Conservation (phyloP, 495 filamentous ascomycete species). For the Recurvomyces mirabilis region DNA sequence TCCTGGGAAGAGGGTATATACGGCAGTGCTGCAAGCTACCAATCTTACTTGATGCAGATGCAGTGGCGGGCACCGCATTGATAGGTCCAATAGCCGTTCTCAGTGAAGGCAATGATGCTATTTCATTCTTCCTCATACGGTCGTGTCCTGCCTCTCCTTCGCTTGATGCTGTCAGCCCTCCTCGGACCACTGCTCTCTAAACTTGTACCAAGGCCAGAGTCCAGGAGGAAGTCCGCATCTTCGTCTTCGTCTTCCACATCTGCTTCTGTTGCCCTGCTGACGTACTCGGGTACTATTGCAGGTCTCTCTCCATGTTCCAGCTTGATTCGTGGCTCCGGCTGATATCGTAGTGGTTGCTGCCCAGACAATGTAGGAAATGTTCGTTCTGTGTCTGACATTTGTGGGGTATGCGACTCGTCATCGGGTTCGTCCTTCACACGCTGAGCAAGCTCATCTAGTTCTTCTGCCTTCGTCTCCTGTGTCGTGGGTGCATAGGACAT, state of each 20-base stretch:
- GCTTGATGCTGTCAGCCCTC: conserved; percentile 18
- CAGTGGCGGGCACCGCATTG: too few relatives aligned
- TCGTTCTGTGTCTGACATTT: conserved; percentile 38
- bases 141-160: conserved; percentile 12
- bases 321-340: conserved; percentile 15
- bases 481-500: background rate
- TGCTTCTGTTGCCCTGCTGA: conserved; percentile 23
- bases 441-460: conserved; percentile 5
- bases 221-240: conserved; percentile 22
- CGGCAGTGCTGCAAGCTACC: too few relatives aligned
- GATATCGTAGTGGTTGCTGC: conserved; percentile 36
- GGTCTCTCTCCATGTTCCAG: conserved; percentile 18
- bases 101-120: too few relatives aligned
- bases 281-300: conserved; percentile 4
- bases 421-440: conserved; percentile 27
- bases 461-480: conserved; percentile 14
- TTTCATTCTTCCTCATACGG: conserved; percentile 1
- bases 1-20: too few relatives aligned
- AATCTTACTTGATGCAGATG: too few relatives aligned
- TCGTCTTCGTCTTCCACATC: conserved; percentile 32
- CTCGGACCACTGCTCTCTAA: conserved; percentile 27
- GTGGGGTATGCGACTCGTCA: conserved; percentile 25
- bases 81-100: too few relatives aligned
- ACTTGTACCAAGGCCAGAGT: conserved; percentile 34
- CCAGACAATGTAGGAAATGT: conserved; percentile 46